phyloP scores from a whole-genome alignment of 441 rosid genomes.

The Syzygium syzygioides region DNA sequence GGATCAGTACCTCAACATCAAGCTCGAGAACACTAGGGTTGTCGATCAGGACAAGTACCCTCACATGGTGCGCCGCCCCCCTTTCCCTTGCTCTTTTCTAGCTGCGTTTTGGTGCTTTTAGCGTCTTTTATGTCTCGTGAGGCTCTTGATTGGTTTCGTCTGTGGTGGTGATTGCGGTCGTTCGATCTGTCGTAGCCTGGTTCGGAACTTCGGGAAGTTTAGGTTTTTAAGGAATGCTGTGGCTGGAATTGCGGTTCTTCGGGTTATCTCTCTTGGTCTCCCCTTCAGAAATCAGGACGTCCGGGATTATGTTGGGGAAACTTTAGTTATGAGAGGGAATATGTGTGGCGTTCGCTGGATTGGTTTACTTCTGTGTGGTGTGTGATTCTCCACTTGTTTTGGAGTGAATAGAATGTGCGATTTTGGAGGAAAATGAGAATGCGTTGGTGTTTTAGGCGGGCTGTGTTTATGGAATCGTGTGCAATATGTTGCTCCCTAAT shows the following conservation, averaged over 20 bases:
- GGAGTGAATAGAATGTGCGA: not conserved
- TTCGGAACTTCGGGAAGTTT: not conserved
- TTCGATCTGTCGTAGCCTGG: not conserved
- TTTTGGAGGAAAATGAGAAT: not conserved
- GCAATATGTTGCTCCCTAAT: not conserved
- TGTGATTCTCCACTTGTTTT: not conserved
- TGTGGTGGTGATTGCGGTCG: not conserved
- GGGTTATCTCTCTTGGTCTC: not conserved
- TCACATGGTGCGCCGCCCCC: constrained; percentile 61
- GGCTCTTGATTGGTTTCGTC: not conserved
- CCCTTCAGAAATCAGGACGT: not conserved
- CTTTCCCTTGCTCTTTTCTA: not conserved
- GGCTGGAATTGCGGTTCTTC: not conserved
- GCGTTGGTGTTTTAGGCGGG: not conserved
- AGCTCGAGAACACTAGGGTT: constrained; percentile 98
- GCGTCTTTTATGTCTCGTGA: not conserved
- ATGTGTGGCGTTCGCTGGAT: accelerated
- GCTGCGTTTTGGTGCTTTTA: not conserved
- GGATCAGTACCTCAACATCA: constrained; percentile 97
- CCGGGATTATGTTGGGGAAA: accelerated
- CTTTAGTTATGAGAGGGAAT: not conserved
- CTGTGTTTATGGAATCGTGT: not conserved
- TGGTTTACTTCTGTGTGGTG: not conserved
- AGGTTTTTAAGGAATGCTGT: not conserved
- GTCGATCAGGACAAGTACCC: constrained; percentile 99